Conservation (phyloP, 495 filamentous ascomycete genomes). For the Penicillium arizonense region DNA sequence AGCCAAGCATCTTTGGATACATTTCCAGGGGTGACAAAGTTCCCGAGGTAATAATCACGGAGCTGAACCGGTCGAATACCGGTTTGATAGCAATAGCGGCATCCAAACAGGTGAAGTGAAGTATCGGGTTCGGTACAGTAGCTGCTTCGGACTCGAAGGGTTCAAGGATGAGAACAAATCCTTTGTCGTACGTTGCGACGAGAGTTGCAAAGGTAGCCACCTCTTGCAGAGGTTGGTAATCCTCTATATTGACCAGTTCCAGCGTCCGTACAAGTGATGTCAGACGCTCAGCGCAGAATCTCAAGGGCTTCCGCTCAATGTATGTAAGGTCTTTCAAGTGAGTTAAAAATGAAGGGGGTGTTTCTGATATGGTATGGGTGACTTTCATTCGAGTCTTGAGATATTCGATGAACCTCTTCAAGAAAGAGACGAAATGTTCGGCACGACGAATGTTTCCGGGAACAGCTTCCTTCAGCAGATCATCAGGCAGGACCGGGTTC, state of each 20-base stretch:
- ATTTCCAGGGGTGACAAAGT: conserved; percentile 97
- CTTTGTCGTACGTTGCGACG: conserved; percentile 95
- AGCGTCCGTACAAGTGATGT: conserved; percentile 94
- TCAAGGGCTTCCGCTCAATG: conserved; percentile 94
- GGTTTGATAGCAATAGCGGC: conserved; percentile 98
- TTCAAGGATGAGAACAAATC: conserved; percentile 93
- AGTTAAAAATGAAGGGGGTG: conserved; percentile 86
- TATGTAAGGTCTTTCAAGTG: conserved; percentile 95
- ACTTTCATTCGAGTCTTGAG: conserved; percentile 99
- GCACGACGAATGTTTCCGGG: conserved; percentile 95
- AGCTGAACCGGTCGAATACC: conserved; percentile 94
- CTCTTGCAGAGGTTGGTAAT: conserved; percentile 95
- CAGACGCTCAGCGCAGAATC: conserved; percentile 92
- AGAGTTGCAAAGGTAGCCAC: conserved; percentile 98
- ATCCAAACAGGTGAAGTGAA: conserved; percentile 96
- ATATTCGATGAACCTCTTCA: conserved; percentile 97
- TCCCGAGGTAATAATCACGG: conserved; percentile 97
- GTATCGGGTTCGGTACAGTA: conserved; percentile 89
- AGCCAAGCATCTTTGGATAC: conserved; percentile 98
- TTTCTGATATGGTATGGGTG: conserved; percentile 93
- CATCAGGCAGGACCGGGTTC: conserved; percentile 61
- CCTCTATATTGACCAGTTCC: conserved; percentile 96
- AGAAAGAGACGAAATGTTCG: conserved; percentile 93
- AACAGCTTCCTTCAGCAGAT: conserved; percentile 72
- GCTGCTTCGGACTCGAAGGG: conserved; percentile 95